A percentile compares a stretch with the other conserved stretches of the same genome.
These are phyloP conservation scores for Dentipellis sp. DNA, from an alignment of 768 basidiomycete species.

Conservation along the genomic window DNA sequence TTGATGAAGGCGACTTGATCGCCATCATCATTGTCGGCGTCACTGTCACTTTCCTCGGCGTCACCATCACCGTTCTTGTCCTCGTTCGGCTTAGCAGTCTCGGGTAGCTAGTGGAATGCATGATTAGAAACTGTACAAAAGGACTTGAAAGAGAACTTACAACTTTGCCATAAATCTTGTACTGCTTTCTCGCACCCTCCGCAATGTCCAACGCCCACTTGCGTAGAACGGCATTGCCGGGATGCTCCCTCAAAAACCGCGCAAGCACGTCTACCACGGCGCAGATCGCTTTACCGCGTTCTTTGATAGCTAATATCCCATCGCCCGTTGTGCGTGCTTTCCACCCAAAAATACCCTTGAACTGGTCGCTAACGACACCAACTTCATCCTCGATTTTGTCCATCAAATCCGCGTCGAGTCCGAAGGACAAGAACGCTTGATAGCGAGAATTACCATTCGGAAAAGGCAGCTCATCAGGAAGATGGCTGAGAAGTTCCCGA, in stretches of 20 bases:
- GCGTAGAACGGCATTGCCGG: slow-evolving; percentile 12
- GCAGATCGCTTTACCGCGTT: slow-evolving; percentile 8
- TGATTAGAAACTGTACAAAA: too few species aligned
- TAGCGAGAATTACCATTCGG: neutral
- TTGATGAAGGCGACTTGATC: too few species aligned
- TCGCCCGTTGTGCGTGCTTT: slow-evolving; percentile 15
- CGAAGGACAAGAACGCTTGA: slow-evolving; percentile 3
- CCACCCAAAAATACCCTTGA: slow-evolving; percentile 17
- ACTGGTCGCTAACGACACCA: slow-evolving; percentile 11
- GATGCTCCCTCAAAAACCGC: neutral
- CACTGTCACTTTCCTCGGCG: too few species aligned
- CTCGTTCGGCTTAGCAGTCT: too few species aligned
- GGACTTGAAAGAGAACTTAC: neutral
- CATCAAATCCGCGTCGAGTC: slow-evolving; percentile 12
- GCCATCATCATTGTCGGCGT: too few species aligned
- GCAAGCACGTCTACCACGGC: slow-evolving; percentile 3
- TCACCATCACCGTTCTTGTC: too few species aligned
- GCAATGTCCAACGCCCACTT: slow-evolving; percentile 17
- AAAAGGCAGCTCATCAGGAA: neutral
- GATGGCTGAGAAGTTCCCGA: neutral
- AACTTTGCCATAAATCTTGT: neutral
- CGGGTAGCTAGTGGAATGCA: too few species aligned
- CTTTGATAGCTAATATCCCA: slow-evolving; percentile 13
- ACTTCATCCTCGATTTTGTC: slow-evolving; percentile 15
- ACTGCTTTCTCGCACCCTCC: slow-evolving; percentile 5